Percentiles rank a stretch among this genome's conserved stretches.
Evolutionary conservation across 768 basidiomycete species (phyloP).

Genomic region (Imleria badia): DNA sequence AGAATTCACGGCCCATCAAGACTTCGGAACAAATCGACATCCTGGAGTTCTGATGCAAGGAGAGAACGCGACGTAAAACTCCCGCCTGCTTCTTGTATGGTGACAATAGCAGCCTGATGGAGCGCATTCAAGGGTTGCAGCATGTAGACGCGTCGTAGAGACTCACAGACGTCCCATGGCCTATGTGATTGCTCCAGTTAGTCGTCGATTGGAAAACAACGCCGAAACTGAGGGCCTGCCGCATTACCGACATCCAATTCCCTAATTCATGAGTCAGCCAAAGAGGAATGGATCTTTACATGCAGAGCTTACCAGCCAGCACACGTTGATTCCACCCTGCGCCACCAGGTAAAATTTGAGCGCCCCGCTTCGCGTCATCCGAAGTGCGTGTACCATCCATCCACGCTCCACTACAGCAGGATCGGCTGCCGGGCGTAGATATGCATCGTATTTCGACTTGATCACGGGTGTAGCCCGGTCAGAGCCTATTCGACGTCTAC

Average conservation of each 20-base stretch:
- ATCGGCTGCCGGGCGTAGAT: slow-evolving; percentile 72
- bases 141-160: neutral
- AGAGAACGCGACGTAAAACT: slow-evolving; percentile 59
- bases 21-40: slow-evolving; percentile 54
- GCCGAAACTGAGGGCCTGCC: too few species aligned
- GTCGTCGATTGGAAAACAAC: neutral
- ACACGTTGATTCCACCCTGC: too few species aligned
- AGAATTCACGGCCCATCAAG: too few species aligned
- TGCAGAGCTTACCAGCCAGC: too few species aligned
- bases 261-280: slow-evolving; percentile 40
- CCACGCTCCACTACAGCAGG: slow-evolving; percentile 60
- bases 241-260: slow-evolving; percentile 79
- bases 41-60: slow-evolving; percentile 36
- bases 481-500: slow-evolving; percentile 84
- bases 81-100: slow-evolving; percentile 86
- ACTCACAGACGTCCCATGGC: slow-evolving; percentile 83
- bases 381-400: slow-evolving; percentile 84
- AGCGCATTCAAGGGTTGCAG: slow-evolving; percentile 36
- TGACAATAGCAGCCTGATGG: slow-evolving; percentile 82
- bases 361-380: slow-evolving; percentile 81
- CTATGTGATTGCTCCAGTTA: slow-evolving; percentile 22
- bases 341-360: too few species aligned
- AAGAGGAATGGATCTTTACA: too few species aligned
- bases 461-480: slow-evolving; percentile 62
- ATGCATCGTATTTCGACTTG: too few species aligned